Conservation (phyloP, 2,329 filamentous ascomycete species). For the Shiraia bambusicola region DNA sequence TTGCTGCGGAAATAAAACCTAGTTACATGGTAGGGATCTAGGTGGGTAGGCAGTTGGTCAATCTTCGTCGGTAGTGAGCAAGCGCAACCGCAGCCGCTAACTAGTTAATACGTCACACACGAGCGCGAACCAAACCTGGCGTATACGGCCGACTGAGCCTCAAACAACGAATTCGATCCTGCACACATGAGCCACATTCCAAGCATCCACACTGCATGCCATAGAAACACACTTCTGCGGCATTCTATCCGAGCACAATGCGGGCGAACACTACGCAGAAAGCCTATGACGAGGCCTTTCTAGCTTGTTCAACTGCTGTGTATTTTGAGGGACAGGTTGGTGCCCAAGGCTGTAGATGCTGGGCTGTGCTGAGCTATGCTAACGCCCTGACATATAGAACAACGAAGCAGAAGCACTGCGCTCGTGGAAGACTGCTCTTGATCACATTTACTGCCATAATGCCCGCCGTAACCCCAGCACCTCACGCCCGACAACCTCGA, state of each 20-base stretch:
- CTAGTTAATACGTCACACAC: slow-evolving; percentile 35
- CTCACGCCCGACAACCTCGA: slow-evolving; percentile 73
- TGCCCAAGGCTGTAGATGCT: slow-evolving; percentile 3
- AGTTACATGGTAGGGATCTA: too few species aligned
- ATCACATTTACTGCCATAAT: slow-evolving; percentile 85
- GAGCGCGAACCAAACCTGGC: slow-evolving; percentile 25
- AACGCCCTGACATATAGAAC: slow-evolving; percentile 57
- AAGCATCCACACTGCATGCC: slow-evolving; percentile 48
- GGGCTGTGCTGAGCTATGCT: not conserved
- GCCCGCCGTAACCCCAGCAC: slow-evolving; percentile 70
- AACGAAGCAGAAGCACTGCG: slow-evolving; percentile 88
- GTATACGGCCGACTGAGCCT: slow-evolving; percentile 22
- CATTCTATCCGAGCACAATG: slow-evolving; percentile 38
- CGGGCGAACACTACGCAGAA: slow-evolving; percentile 78
- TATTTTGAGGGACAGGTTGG: slow-evolving; percentile 90
- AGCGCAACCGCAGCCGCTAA: slow-evolving; percentile 18
- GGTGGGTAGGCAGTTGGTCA: slow-evolving; percentile 11
- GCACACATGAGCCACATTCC: slow-evolving; percentile 10
- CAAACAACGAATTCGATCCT: slow-evolving; percentile 18
- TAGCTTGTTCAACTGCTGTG: slow-evolving; percentile 91
- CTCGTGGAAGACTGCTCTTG: slow-evolving; percentile 85
- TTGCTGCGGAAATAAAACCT: not conserved
- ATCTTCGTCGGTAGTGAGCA: slow-evolving; percentile 16
- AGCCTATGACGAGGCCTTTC: slow-evolving; percentile 94
- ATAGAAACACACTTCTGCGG: slow-evolving; percentile 7